Conservation (phyloP, 208 protist species). For the Crithidia bombi region DNA sequence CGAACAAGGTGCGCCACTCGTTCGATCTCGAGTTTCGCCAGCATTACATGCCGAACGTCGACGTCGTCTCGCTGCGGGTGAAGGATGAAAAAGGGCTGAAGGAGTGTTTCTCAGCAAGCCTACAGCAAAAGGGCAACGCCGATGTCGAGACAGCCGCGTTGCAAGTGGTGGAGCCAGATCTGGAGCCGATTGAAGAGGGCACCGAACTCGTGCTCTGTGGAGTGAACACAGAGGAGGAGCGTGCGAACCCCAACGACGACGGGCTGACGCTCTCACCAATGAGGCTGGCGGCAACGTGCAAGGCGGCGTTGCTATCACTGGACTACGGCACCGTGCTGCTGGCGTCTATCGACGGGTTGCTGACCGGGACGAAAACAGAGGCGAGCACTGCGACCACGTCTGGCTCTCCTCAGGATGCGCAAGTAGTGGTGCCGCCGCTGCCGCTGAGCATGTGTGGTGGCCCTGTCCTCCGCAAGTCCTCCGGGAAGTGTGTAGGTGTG, state of each 20-base stretch:
- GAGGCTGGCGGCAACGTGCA: slow-evolving; percentile 60
- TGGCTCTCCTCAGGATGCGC: neutral
- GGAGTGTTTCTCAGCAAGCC: slow-evolving; percentile 1
- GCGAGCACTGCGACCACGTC: neutral
- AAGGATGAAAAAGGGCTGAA: slow-evolving; percentile 46
- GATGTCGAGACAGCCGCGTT: slow-evolving; percentile 5
- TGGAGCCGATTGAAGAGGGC: slow-evolving; percentile 65
- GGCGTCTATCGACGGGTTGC: slow-evolving; percentile 44
- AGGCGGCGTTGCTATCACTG: slow-evolving; percentile 74
- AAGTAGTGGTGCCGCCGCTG: slow-evolving; percentile 33
- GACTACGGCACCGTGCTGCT: slow-evolving; percentile 88
- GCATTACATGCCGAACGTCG: slow-evolving; percentile 69
- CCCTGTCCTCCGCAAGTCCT: slow-evolving; percentile 79
- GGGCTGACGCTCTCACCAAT: slow-evolving; percentile 46
- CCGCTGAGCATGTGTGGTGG: slow-evolving; percentile 85
- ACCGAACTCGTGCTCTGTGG: slow-evolving; percentile 71
- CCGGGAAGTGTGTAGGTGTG: slow-evolving; percentile 86
- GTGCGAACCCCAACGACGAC: slow-evolving; percentile 85
- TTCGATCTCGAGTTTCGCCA: slow-evolving; percentile 72
- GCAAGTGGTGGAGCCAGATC: slow-evolving; percentile 66
- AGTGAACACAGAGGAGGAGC: slow-evolving; percentile 63
- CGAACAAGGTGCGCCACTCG: slow-evolving; percentile 35
- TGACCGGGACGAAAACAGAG: neutral
- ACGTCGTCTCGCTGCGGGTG: slow-evolving; percentile 71
- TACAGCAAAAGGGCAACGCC: neutral